Evolutionary conservation across 192 early-diverging fungal species (phyloP).

Genomic region (Coemansia reversa): DNA sequence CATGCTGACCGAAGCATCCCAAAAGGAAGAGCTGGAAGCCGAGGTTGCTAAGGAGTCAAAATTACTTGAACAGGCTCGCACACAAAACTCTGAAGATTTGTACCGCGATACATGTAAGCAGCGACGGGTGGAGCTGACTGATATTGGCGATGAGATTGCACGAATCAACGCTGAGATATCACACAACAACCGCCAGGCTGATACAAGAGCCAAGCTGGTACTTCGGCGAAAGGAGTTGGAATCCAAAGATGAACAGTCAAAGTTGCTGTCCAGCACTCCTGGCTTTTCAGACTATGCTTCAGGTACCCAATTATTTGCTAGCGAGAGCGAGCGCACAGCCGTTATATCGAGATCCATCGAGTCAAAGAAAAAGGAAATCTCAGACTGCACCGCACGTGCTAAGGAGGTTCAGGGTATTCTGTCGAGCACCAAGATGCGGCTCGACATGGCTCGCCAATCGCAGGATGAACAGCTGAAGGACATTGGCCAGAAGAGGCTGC

Average conservation of each 20-base stretch:
- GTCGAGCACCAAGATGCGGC: conserved; percentile 30
- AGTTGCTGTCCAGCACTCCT: conserved; percentile 6
- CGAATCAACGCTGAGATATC: conserved; percentile 59
- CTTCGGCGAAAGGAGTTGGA: conserved; percentile 59
- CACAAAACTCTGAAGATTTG: conserved; percentile 10
- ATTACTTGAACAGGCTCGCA: conserved; percentile 22
- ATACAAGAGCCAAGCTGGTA: conserved; percentile 62
- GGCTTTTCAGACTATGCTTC: conserved; percentile 18
- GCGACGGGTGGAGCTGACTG: conserved; percentile 44
- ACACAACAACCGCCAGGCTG: conserved; percentile 60
- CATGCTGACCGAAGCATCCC: conserved; percentile 17
- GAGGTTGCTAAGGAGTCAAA: conserved; percentile 39
- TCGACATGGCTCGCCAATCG: conserved; percentile 35
- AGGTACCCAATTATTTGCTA: conserved; percentile 2
- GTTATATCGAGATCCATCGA: conserved; percentile 25
- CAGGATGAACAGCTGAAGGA: conserved; percentile 34
- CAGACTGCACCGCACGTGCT: conserved; percentile 3
- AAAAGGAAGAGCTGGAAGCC: conserved; percentile 2
- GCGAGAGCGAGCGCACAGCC: conserved; percentile 24
- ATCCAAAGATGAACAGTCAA: conserved; percentile 8
- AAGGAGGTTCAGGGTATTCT: conserved; percentile 18
- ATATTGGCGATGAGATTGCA: conserved; percentile 48
- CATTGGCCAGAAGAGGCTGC: conserved; percentile 9
- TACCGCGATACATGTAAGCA: conserved; percentile 35
- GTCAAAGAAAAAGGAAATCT: conserved; percentile 24